Evolutionary conservation across 306 rosid species (phyloP), one percentile per base, ranked within the genome.

Genomic region (Rubus idaeus): DNA sequence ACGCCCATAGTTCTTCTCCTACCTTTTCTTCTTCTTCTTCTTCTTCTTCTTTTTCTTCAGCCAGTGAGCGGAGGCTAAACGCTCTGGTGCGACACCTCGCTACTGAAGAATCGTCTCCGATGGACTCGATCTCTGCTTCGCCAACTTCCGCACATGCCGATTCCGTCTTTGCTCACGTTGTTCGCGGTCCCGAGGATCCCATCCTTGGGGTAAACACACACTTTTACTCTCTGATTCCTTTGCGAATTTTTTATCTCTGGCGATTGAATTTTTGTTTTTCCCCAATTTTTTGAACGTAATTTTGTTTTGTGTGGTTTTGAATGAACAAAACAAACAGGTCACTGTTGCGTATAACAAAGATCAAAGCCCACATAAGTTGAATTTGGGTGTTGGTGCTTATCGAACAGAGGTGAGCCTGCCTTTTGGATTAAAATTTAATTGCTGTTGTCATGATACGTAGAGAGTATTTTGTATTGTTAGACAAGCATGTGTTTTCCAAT

Each of bases 341-440:
- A 96, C 98, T 65, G 84, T 92, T 17, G 99, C 99, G 30, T 93
- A 87, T 73, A 91, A 92, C 94, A 92, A 96, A 78, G 99, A 96
- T 70, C 96, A 87, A 35, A 92, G 98, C 81, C 96, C 99, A 2
- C 44, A 81, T 69, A 96, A 92, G 92, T 81, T 96, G 85, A 96
- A 96, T 75, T 88, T 92, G 83, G 99, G 99, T 0, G 99, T 96
- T 65, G 99, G 99, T 55, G 99, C 99, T 78, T 96, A 96, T 78
- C 87, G 99, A 83, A 96, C 99, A 1, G 99, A 96, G 96, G 99
- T 95, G 58, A 87, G 84, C 80, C 16, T 10, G 40, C 45, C 52
- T 49, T 67, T 4, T 10, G 11, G 30, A 9, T 51, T 72, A 70
- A n/a, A 35, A 21, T 42, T 39, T 13, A 26, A 18, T 42, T 46